Base-by-base conservation (phyloP, 2,329 filamentous ascomycete genomes). In the Hypoxylon sp. region DNA sequence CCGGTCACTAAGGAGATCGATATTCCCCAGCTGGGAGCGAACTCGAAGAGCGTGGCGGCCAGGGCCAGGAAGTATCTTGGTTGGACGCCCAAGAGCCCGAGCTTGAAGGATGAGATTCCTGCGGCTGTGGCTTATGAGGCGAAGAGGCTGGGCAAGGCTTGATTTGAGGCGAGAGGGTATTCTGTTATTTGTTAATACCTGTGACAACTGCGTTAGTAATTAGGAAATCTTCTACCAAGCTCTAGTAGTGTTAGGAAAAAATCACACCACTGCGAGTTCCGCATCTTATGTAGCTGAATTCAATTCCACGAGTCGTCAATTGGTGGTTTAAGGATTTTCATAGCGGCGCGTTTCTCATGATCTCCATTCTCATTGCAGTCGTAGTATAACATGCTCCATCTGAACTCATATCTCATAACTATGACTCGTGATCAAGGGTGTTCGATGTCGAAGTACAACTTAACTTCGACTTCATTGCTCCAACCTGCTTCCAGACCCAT, bases 391-490 rank as follows among this genome's bases (percentile, higher is more conserved):
- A 35, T 42, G 10, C 17, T 5, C 37, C 19, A 50, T 21, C 42
- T 42, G 58, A n/a, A 21, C 29, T 17, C 29, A 13, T 37, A 29
- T 31, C 50, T 10, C 29, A 46, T 44, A 44, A 37, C 21, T 27
- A 29, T 31, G 5, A 10, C 44, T 15, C 15, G 13, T 37, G 31
- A 52, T 72, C 46, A 77, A 15, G 66, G 72, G 61, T 77, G 67
- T 42, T 82, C 83, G 50, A 82, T 74, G 24, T 79, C 78, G 52
- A 88, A 84, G 62, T 83, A 90, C 4, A 93, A 79, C 76, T 90
- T 90, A 46, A 97, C 82, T 67, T 88, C 84, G 39, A 94, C 86
- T 78, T 97, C 92, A 77, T 97, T 97, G 71, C 89, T 91, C 91
- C 92, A 97, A 6, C 91, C 89, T 39, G 88, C 86, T 64, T 89